These are phyloP conservation scores for Neopestalotiopsis rosae DNA, from an alignment of 2,329 filamentous ascomycete genomes.

Conservation along the genomic window DNA sequence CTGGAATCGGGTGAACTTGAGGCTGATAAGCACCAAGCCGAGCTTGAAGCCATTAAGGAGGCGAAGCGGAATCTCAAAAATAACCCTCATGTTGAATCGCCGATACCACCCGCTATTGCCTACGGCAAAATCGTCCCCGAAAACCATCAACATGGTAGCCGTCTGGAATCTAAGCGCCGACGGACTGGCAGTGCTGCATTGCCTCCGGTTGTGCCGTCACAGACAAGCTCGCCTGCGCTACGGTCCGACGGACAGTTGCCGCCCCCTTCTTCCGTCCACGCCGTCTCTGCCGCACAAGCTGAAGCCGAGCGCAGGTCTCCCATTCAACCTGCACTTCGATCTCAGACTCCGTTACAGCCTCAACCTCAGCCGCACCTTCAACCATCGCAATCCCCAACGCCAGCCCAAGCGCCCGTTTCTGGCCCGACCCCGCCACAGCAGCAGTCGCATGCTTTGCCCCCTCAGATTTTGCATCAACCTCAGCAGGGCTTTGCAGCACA, in stretches of 20 bases:
- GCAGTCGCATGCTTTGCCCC: slow-evolving; percentile 2
- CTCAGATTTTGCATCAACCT: not conserved
- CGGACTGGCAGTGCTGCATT: slow-evolving; percentile 44
- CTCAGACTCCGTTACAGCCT: slow-evolving; percentile 4
- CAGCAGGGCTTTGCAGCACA: not conserved
- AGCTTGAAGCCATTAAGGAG: slow-evolving; percentile 50
- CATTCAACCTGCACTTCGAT: slow-evolving; percentile 19
- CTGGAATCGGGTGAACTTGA: slow-evolving; percentile 34
- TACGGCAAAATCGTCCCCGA: slow-evolving; percentile 57
- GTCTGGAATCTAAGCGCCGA: slow-evolving; percentile 53
- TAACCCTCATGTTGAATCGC: slow-evolving; percentile 50
- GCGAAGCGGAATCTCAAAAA: slow-evolving; percentile 50
- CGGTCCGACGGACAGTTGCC: not conserved
- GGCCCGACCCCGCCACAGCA: slow-evolving; percentile 8
- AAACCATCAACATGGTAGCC: slow-evolving; percentile 37
- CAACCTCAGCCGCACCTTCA: not conserved
- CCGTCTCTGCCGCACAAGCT: slow-evolving; percentile 13
- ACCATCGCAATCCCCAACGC: not conserved
- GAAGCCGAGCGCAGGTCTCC: slow-evolving; percentile 14
- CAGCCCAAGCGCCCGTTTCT: not conserved
- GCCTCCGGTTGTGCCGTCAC: not conserved
- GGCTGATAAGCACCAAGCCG: slow-evolving; percentile 44
- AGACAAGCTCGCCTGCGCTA: slow-evolving; percentile 8
- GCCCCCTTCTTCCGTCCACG: not conserved
- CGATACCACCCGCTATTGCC: slow-evolving; percentile 51